Base-by-base conservation (phyloP, 345 rosid species). In the Corchorus olitorius region DNA sequence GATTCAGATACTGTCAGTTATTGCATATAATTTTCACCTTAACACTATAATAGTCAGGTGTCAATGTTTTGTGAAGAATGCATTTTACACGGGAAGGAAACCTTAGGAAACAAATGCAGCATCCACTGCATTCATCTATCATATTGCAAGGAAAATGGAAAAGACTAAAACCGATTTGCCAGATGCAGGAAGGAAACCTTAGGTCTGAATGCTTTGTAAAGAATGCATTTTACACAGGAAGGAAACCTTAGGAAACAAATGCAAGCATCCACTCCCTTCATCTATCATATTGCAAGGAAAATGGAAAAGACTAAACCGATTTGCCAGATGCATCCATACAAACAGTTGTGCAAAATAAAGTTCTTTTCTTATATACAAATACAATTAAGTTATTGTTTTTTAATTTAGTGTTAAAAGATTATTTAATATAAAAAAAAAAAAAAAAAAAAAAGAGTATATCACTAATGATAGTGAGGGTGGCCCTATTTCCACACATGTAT, bases 91-190 rank as follows among this genome's bases (percentile, higher is more conserved):
- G 7, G 45, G 59, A 69, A 39, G 35, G 16, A 34, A 16, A 34
- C 73, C 73, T 16, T 12, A 52, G 27, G 60, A 17, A 70, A 65
- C 13, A 50, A 6, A 70, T 33, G 73, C 59, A 69, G 45, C 73
- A 69, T 4, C 14, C 39, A 50, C 19, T 69, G 59, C 73, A 49
- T 49, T 49, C 58, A 33, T 69, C 58, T 9, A 50, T 69, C 35
- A 68, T 68, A 49, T 69, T 50, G 60, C 73, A 69, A 69, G 20
- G 45, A 33, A 69, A 27, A 48, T 22, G 54, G 72, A 67, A 67
- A 67, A 13, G 39, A 67, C 48, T 16, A 6, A 6, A 67, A 17
- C 27, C 19, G 48, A 49, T 48, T 35, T 39, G 27, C 27, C 27
- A 27, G 27, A 27, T 27, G 27, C 27, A 27, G 27, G 27, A 27